A percentile compares a stretch with the other conserved stretches of the same genome.
Evolutionary conservation across 371 early-diverging fungal genomes (phyloP).

Genomic region (Mucor racemosus): DNA sequence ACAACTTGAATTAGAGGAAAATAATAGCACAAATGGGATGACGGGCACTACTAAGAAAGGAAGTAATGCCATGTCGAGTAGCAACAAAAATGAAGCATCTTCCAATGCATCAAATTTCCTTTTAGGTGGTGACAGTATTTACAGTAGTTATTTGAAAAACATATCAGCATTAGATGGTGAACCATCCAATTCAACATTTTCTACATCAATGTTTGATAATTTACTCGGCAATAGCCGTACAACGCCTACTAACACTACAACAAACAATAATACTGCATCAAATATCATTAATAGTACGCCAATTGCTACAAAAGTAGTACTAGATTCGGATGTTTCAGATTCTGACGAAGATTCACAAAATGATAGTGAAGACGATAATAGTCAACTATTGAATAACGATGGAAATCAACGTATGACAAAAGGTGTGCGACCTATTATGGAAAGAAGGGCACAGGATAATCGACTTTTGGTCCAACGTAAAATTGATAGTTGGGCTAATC

Average conservation of each 20-base stretch:
- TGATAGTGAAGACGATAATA: constrained; percentile 24
- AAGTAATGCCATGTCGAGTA: neutral
- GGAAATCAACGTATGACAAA: constrained; percentile 28
- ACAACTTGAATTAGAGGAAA: constrained; percentile 29
- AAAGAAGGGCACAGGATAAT: constrained; percentile 43
- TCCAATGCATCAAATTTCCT: neutral
- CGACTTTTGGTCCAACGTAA: constrained; percentile 43
- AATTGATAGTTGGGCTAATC: constrained; percentile 43
- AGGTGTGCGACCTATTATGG: constrained; percentile 48
- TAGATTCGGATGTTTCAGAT: constrained; percentile 53
- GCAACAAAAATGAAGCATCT: neutral
- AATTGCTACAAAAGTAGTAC: constrained; percentile 30
- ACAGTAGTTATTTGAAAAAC: constrained; percentile 37
- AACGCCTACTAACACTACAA: constrained; percentile 5
- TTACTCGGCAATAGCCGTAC: constrained; percentile 13
- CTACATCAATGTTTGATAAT: constrained; percentile 43
- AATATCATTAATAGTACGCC: neutral
- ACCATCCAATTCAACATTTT: constrained; percentile 7
- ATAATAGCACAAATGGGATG: constrained; percentile 11
- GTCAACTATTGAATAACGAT: constrained; percentile 1
- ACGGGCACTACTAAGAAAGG: constrained; percentile 10
- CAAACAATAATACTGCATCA: neutral
- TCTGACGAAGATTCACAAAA: constrained; percentile 28
- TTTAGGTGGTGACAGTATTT: constrained; percentile 42
- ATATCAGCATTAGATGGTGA: constrained; percentile 14